phyloP scores from a whole-genome alignment of 2,329 filamentous ascomycete genomes.

The Cytospora chrysosperma region DNA sequence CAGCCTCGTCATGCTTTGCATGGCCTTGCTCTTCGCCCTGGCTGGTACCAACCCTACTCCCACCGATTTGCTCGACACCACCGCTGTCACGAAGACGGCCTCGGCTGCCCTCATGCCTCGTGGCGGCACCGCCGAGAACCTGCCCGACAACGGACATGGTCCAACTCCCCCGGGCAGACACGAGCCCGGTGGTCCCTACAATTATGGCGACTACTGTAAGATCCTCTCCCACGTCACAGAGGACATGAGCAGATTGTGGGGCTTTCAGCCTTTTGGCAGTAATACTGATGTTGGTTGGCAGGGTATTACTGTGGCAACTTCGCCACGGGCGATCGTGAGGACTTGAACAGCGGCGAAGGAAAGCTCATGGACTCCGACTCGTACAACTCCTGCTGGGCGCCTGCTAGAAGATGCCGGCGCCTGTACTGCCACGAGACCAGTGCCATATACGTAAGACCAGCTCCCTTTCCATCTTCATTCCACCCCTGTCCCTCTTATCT shows the following conservation, averaged over 20 bases:
- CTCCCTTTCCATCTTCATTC: not conserved
- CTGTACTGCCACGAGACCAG: not conserved
- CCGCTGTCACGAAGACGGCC: not conserved
- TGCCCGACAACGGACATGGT: not conserved
- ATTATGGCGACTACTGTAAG: not conserved
- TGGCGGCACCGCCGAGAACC: not conserved
- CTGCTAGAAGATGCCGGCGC: not conserved
- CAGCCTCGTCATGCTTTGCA: not conserved
- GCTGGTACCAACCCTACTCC: not conserved
- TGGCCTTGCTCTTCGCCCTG: not conserved
- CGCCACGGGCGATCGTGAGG: not conserved
- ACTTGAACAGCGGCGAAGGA: not conserved
- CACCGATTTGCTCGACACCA: not conserved
- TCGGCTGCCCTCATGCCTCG: not conserved
- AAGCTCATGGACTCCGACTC: not conserved
- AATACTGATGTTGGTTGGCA: not conserved
- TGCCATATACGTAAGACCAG: not conserved
- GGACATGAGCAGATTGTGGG: not conserved
- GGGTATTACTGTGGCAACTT: conserved; percentile 2
- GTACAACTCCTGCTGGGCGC: not conserved
- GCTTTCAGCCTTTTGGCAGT: not conserved
- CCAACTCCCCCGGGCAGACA: not conserved
- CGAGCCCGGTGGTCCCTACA: not conserved
- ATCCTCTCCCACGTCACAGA: not conserved
- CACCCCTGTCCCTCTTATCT: not conserved